Conservation (phyloP, 306 rosid genomes). For the Pyrus betulifolia region DNA sequence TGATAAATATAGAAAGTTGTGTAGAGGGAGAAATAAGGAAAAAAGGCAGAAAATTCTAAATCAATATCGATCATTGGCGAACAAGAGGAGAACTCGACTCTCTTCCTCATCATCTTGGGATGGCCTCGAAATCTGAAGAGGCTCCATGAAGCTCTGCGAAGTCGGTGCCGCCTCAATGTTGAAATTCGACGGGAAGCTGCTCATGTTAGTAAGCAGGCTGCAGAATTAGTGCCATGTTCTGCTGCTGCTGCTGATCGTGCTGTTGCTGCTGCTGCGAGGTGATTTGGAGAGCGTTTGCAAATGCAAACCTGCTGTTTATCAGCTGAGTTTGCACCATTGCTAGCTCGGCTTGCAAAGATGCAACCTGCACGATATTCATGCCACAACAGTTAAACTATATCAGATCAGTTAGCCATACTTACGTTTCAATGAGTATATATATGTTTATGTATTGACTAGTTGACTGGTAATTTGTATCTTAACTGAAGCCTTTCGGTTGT, state of each 20-base stretch:
- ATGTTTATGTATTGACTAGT: neutral
- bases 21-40: no score
- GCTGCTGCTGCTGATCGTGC: constrained; percentile 16
- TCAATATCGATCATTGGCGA: constrained; percentile 8
- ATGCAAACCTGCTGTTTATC: constrained; percentile 41
- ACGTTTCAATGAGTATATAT: neutral
- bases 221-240: constrained; percentile 10
- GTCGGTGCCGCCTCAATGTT: constrained; percentile 37
- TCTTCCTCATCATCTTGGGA: constrained; percentile 52
- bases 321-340: constrained; percentile 45
- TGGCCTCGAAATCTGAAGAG: constrained; percentile 31
- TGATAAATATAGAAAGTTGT: no score
- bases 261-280: constrained; percentile 31
- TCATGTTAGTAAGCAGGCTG: constrained; percentile 48
- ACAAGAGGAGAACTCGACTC: constrained; percentile 32
- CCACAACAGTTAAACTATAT: neutral
- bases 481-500: no score
- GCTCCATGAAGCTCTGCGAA: constrained; percentile 36
- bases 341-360: constrained; percentile 50
- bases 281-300: constrained; percentile 32
- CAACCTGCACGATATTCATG: constrained; percentile 38
- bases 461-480: no score
- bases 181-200: constrained; percentile 28
- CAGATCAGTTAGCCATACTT: neutral
- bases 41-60: neutral